Evolutionary conservation across 1,139 yeast genomes (phyloP).

Genomic region (Debaryomyces sp.): DNA sequence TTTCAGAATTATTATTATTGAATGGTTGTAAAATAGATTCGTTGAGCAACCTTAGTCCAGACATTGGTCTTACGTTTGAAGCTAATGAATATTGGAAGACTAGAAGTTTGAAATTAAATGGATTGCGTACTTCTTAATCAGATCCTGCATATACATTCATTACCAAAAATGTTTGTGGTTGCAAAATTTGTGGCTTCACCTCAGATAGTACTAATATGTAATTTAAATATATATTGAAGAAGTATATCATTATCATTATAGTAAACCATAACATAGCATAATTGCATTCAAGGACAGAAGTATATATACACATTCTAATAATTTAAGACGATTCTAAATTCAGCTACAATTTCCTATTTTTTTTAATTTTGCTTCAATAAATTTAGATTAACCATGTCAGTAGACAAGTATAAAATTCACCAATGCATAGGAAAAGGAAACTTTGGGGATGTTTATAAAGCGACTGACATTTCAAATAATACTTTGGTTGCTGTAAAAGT

Average conservation of each 20-base stretch:
- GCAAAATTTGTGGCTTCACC: conserved; percentile 16
- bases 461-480: conserved; percentile 37
- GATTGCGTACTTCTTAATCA: conserved; percentile 3
- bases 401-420: conserved; percentile 39
- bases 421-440: conserved; percentile 81
- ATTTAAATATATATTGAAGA: neutral
- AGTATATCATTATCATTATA: neutral
- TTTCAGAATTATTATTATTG: conserved; percentile 71
- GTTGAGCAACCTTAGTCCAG: conserved; percentile 22
- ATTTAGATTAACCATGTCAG: conserved; percentile 15
- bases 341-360: conserved; percentile 1
- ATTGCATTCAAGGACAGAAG: neutral
- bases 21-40: conserved; percentile 58
- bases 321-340: neutral
- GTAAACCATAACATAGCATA: neutral
- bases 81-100: conserved; percentile 57
- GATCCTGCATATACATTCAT: neutral
- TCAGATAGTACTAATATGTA: neutral
- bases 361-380: neutral
- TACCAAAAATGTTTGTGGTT: conserved; percentile 18
- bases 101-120: conserved; percentile 34
- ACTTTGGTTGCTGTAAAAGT: conserved; percentile 74
- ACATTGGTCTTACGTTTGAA: conserved; percentile 38
- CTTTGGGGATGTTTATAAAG: conserved; percentile 84
- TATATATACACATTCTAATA: neutral